Evolutionary conservation across 208 protist genomes (phyloP).

Genomic region (Trypanosoma mega): DNA sequence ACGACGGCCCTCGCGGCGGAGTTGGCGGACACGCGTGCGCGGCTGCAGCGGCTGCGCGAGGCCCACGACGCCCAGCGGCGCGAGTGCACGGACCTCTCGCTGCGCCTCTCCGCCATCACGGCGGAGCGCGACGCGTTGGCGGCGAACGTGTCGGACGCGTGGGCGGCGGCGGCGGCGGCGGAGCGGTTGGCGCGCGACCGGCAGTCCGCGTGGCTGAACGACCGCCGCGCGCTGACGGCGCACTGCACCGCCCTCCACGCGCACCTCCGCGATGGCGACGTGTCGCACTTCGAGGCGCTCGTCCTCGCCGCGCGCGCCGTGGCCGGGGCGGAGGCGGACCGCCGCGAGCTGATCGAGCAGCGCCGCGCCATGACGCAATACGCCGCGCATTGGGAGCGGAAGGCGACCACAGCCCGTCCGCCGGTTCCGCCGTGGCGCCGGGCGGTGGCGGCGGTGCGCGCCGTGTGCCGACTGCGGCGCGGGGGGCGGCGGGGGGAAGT

Average conservation of each 20-base stretch:
- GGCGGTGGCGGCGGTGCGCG: background rate
- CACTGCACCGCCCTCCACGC: slow-evolving; percentile 20
- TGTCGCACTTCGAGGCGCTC: slow-evolving; percentile 31
- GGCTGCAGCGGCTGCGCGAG: slow-evolving; percentile 23
- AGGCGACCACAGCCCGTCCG: slow-evolving; percentile 1
- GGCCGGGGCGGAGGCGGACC: slow-evolving; percentile 37
- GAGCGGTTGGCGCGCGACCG: slow-evolving; percentile 24
- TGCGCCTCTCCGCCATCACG: slow-evolving; percentile 34
- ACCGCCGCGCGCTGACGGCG: slow-evolving; percentile 25
- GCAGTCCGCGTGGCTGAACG: slow-evolving; percentile 14
- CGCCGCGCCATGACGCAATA: slow-evolving; percentile 38
- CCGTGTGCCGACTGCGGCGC: background rate
- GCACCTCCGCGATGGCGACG: slow-evolving; percentile 5
- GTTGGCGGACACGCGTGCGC: slow-evolving; percentile 38
- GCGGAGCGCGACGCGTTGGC: slow-evolving; percentile 67
- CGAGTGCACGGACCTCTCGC: slow-evolving; percentile 33
- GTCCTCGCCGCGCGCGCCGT: slow-evolving; percentile 36
- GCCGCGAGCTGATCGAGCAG: slow-evolving; percentile 44
- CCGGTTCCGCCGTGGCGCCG: background rate
- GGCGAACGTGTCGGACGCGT: slow-evolving; percentile 55
- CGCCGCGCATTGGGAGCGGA: slow-evolving; percentile 18
- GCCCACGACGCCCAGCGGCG: slow-evolving; percentile 42
- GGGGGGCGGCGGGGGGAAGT: background rate
- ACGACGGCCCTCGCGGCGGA: slow-evolving; percentile 28
- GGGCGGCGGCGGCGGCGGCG: slow-evolving; percentile 45